A percentile compares a stretch with the other conserved stretches of the same genome.
Conservation (phyloP, 768 basidiomycete species). For the Pisolithus marmoratus region DNA sequence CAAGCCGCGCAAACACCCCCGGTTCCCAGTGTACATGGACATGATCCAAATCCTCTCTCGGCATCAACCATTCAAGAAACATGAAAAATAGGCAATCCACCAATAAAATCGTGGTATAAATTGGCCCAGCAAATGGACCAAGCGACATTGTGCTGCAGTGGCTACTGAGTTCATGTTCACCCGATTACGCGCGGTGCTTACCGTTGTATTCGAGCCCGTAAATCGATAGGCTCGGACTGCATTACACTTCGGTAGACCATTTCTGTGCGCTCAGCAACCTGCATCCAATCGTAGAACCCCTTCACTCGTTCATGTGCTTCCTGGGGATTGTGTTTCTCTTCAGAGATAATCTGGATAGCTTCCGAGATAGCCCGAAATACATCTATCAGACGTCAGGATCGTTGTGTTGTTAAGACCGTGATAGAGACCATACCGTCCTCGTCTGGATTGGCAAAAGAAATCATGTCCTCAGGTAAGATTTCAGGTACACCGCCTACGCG, state of each 20-base stretch:
- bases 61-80: slow-evolving; percentile 80
- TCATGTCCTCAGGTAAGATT: slow-evolving; percentile 90
- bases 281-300: slow-evolving; percentile 82
- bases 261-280: slow-evolving; percentile 78
- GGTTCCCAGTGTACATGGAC: slow-evolving; percentile 62
- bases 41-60: slow-evolving; percentile 70
- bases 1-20: slow-evolving; percentile 16
- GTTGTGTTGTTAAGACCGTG: neutral
- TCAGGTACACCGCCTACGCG: slow-evolving; percentile 95
- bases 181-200: slow-evolving; percentile 24
- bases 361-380: slow-evolving; percentile 78
- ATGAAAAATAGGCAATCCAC: slow-evolving; percentile 87
- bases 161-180: neutral
- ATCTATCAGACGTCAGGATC: slow-evolving; percentile 42
- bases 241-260: slow-evolving; percentile 72
- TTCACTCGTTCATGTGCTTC: slow-evolving; percentile 72
- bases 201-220: slow-evolving; percentile 78
- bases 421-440: slow-evolving; percentile 68
- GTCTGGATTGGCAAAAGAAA: slow-evolving; percentile 90
- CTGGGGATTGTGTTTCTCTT: slow-evolving; percentile 67
- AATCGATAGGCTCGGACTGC: slow-evolving; percentile 51
- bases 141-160: slow-evolving; percentile 63
- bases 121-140: slow-evolving; percentile 78
- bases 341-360: slow-evolving; percentile 65
- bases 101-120: slow-evolving; percentile 82